Percentiles rank a stretch among this genome's conserved stretches.
Evolutionary conservation across 257 asterid genomes (phyloP).

Genomic region (Solanum tacnaense): DNA sequence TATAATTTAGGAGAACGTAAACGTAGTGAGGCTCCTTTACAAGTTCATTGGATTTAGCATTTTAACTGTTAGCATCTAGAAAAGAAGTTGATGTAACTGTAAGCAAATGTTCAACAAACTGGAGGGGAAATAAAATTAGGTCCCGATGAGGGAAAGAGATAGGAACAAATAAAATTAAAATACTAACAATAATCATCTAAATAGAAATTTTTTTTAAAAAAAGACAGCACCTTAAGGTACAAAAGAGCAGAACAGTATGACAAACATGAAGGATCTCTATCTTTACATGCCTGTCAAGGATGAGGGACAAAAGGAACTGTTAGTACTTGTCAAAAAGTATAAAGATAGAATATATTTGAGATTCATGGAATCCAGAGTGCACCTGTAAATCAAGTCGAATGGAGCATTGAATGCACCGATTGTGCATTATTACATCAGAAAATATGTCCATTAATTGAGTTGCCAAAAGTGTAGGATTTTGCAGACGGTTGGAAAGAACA

Average conservation of each 20-base stretch:
- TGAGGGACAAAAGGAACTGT: background rate
- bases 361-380: background rate
- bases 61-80: background rate
- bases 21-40: background rate
- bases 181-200: background rate
- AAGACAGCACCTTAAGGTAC: constrained; percentile 26
- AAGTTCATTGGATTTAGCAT: background rate
- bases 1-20: background rate
- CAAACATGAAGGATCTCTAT: constrained; percentile 40
- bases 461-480: constrained; percentile 37
- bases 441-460: constrained; percentile 32
- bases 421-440: constrained; percentile 27
- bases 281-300: constrained; percentile 26
- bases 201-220: background rate
- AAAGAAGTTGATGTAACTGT: background rate
- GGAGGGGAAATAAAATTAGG: background rate
- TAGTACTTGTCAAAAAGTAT: background rate
- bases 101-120: background rate
- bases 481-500: constrained; percentile 38
- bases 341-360: background rate
- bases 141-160: background rate
- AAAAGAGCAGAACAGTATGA: constrained; percentile 34
- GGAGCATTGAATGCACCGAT: constrained; percentile 26
- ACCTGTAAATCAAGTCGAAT: constrained; percentile 41
- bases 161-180: background rate